These are phyloP conservation scores for Scheffersomyces lignicola DNA, from an alignment of 1,139 yeast species.

Conservation along the genomic window DNA sequence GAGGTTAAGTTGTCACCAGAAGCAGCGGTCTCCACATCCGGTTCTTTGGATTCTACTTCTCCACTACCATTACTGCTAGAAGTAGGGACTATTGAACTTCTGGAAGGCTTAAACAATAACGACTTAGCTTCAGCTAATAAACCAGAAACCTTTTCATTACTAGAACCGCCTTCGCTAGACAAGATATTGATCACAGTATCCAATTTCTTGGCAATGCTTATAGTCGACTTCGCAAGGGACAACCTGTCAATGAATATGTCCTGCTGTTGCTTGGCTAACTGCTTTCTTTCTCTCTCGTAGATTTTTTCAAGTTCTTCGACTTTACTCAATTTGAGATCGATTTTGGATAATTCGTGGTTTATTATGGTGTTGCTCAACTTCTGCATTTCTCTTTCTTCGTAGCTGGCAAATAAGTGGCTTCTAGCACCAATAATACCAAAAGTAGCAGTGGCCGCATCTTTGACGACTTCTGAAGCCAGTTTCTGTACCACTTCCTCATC, in stretches of 20 bases:
- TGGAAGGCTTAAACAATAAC: slow-evolving; percentile 51
- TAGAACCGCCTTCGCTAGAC: slow-evolving; percentile 17
- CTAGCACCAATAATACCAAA: slow-evolving; percentile 77
- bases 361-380: slow-evolving; percentile 59
- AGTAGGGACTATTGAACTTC: slow-evolving; percentile 27
- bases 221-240: slow-evolving; percentile 64
- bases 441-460: slow-evolving; percentile 56
- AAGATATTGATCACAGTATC: slow-evolving; percentile 40
- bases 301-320: slow-evolving; percentile 73
- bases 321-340: slow-evolving; percentile 74
- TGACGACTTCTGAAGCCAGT: slow-evolving; percentile 15
- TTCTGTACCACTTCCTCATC: slow-evolving; percentile 7
- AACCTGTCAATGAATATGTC: slow-evolving; percentile 78
- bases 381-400: slow-evolving; percentile 79
- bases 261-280: slow-evolving; percentile 74
- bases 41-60: slow-evolving; percentile 1
- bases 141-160: slow-evolving; percentile 19
- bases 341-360: slow-evolving; percentile 69
- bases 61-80: slow-evolving; percentile 7
- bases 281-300: slow-evolving; percentile 75
- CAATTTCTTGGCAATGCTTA: slow-evolving; percentile 51
- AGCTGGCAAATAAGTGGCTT: slow-evolving; percentile 77
- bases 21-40: slow-evolving; percentile 9
- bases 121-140: slow-evolving; percentile 50
- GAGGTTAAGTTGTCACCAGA: slow-evolving; percentile 14